Evolutionary conservation across 2,329 filamentous ascomycete species (phyloP).

Genomic region (Elsinoe batatas): DNA sequence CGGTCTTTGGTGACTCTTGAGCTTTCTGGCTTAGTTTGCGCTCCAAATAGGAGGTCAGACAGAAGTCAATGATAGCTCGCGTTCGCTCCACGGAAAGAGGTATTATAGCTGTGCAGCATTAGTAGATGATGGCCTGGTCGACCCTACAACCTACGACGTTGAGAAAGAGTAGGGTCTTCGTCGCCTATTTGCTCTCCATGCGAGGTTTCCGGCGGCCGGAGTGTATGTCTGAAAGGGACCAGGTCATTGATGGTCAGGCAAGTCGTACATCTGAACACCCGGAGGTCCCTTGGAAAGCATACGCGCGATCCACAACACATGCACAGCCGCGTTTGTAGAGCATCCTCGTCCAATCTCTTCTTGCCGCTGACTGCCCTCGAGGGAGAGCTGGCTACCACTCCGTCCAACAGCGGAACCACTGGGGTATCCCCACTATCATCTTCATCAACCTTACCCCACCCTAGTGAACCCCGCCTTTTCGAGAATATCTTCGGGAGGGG

Average conservation of each 20-base stretch:
- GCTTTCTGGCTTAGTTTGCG: constrained; percentile 15
- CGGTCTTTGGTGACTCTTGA: constrained; percentile 3
- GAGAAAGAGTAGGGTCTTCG: neutral
- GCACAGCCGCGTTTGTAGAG: constrained; percentile 62
- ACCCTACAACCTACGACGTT: neutral
- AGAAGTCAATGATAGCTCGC: constrained; percentile 46
- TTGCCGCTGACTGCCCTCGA: constrained; percentile 23
- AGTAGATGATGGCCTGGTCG: too few relatives aligned
- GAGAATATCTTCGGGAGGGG: constrained; percentile 66
- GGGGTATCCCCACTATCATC: constrained; percentile 36
- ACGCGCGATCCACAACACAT: constrained; percentile 79
- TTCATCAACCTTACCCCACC: constrained; percentile 20
- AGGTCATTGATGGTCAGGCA: constrained; percentile 81
- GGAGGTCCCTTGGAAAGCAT: constrained; percentile 64
- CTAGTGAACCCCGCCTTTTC: constrained; percentile 39
- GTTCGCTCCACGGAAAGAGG: constrained; percentile 53
- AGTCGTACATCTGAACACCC: constrained; percentile 70
- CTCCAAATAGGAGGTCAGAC: constrained; percentile 42
- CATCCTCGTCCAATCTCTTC: constrained; percentile 38
- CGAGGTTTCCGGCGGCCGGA: neutral
- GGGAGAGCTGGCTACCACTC: constrained; percentile 24
- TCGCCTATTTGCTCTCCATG: neutral
- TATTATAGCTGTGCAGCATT: constrained; percentile 15
- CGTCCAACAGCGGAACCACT: constrained; percentile 30
- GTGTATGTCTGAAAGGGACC: constrained; percentile 16